Conservation (phyloP, 2,329 filamentous ascomycete species). For the Talaromyces islandicus region DNA sequence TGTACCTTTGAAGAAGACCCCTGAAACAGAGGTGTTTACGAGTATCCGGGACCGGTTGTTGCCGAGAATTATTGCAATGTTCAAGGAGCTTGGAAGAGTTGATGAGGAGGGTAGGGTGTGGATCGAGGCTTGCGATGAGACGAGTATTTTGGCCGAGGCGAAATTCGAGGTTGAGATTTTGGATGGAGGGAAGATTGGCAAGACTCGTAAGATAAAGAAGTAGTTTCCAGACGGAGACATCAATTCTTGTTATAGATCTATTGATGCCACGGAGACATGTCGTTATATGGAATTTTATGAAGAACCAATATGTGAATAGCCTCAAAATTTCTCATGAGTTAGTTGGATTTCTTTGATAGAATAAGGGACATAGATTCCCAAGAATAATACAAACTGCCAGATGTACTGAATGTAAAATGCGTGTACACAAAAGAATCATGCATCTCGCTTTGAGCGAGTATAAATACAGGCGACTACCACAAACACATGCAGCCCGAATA, state of each 20-base stretch:
- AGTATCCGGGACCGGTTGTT: neutral
- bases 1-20: too few species aligned
- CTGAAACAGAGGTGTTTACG: neutral
- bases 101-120: neutral
- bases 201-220: neutral
- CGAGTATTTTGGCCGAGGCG: neutral
- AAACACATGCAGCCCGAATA: neutral
- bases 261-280: too few species aligned
- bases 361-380: too few species aligned
- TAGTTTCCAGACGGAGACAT: neutral
- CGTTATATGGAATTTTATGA: too few species aligned
- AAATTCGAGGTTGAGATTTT: neutral
- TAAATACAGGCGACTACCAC: neutral
- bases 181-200: neutral
- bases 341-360: too few species aligned
- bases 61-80: neutral
- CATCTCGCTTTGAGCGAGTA: neutral
- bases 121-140: slow-evolving; percentile 1
- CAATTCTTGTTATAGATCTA: neutral
- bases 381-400: too few species aligned
- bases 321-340: too few species aligned
- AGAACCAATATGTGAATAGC: too few species aligned
- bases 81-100: neutral
- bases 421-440: neutral
- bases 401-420: neutral